These are phyloP conservation scores for Neoarthrinium moseri DNA, from an alignment of 2,329 filamentous ascomycete species.

Conservation along the genomic window DNA sequence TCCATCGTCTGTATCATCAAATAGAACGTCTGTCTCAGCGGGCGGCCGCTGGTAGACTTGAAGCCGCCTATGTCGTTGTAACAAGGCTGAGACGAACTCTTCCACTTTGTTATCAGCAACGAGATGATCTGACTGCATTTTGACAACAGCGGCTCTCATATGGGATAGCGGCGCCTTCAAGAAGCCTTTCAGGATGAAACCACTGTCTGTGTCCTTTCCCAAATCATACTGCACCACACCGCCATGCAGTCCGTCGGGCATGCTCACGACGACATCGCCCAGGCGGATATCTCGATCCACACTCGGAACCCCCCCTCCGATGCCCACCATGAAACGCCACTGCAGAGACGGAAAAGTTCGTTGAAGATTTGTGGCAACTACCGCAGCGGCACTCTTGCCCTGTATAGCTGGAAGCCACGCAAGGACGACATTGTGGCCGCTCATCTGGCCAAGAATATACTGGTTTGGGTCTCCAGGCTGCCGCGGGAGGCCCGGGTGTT, in stretches of 20 bases:
- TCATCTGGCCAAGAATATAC: constrained; percentile 24
- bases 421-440: constrained; percentile 23
- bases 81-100: no score
- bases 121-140: constrained; percentile 22
- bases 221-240: constrained; percentile 32
- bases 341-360: constrained; percentile 22
- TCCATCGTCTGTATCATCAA: background rate
- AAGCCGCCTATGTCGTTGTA: no score
- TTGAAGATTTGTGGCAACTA: constrained; percentile 19
- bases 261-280: constrained; percentile 30
- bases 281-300: no score
- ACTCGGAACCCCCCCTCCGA: constrained; percentile 14
- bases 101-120: no score
- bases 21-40: background rate
- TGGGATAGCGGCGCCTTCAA: constrained; percentile 5
- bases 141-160: constrained; percentile 13
- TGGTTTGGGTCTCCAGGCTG: constrained; percentile 22
- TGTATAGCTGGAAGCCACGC: constrained; percentile 22
- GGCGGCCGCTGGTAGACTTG: no score
- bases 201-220: constrained; percentile 22
- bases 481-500: no score
- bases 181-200: constrained; percentile 12
- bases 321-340: constrained; percentile 27
- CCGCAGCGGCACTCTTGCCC: constrained; percentile 22
- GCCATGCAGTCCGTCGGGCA: constrained; percentile 12